Evolutionary conservation across 805 yeast genomes (phyloP), one percentile per base, ranked within the genome.

Genomic region (Wickerhamomyces rabaulensis): DNA sequence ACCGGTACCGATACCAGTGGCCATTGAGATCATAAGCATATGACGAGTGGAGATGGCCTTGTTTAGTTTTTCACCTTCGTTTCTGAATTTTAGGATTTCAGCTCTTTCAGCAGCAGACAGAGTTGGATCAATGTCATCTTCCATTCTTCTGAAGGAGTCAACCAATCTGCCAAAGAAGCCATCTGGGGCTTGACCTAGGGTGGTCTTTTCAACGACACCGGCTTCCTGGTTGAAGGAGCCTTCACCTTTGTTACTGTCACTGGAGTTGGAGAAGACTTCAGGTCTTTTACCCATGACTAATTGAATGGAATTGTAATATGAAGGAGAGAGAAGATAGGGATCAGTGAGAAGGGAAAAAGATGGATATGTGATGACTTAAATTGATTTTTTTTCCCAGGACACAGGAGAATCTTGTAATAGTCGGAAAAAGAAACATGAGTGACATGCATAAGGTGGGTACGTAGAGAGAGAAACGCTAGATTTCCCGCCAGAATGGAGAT

Each of bases 1-100:
- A 56, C 87, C 88, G 6, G 94, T 83, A 59, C 96, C 96, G 49
- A 87, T 83, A 49, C 90, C 82, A 39, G 92, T 90, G 47, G 91
- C 91, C 49, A 87, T 72, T 37, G 94, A 88, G 55, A 87, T 83
- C 83, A 86, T 78, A 49, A 82, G 79, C 57, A 85, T 69, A 63
- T 84, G 91, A 58, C 89, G 71, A 7, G 70, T 57, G 37, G 61
- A 57, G 41, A 70, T 63, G 16, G 66, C 59, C 47, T 68, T 67
- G 41, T 65, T 63, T 47, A 67, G 51, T 42, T 63, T 71, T 64
- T 63, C 61, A 58, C 64, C 64, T 48, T 58, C 60, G 39, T 49
- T 52, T 40, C 52, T 49, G 23, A 46, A 44, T 17, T 40, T 45
- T 9, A 52, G 25, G 5, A 61, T 50, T 48, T 60, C 60, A 16